Evolutionary conservation across 306 rosid genomes (phyloP).

Genomic region (Macrotyloma uniflorum): DNA sequence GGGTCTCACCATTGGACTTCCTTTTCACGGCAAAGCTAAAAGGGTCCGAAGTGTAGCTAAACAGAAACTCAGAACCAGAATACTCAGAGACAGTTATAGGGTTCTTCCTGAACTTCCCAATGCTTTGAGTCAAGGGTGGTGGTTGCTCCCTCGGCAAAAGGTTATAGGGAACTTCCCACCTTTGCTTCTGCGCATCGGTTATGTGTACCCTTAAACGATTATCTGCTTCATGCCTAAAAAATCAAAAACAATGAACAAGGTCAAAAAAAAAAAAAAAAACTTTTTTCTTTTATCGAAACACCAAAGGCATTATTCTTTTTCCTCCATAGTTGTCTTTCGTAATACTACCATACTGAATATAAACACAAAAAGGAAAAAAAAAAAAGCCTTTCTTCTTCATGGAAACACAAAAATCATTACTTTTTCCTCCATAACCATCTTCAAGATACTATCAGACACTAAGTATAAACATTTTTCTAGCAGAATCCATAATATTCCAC

Average conservation of each 20-base stretch:
- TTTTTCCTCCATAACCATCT: background rate
- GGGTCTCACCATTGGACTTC: slow-evolving; percentile 75
- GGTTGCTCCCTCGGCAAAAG: slow-evolving; percentile 80
- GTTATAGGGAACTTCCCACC: slow-evolving; percentile 95
- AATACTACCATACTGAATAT: background rate
- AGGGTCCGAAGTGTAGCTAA: slow-evolving; percentile 79
- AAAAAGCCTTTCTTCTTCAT: too few relatives aligned
- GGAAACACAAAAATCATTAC: too few relatives aligned
- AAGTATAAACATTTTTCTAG: background rate
- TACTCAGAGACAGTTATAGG: slow-evolving; percentile 59
- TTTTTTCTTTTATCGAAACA: background rate
- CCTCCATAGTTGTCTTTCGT: background rate
- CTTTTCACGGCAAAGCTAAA: slow-evolving; percentile 77
- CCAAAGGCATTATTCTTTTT: background rate
- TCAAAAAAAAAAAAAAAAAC: background rate
- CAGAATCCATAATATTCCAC: too few relatives aligned
- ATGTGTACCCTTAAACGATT: slow-evolving; percentile 89
- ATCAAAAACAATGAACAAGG: background rate
- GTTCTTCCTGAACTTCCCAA: slow-evolving; percentile 48
- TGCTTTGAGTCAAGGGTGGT: slow-evolving; percentile 52
- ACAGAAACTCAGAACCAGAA: slow-evolving; percentile 63
- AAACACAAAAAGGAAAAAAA: background rate
- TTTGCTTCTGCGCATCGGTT: slow-evolving; percentile 73
- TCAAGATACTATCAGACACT: background rate
- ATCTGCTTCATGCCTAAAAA: slow-evolving; percentile 72